These are phyloP conservation scores for Apostasia ramifera DNA, from an alignment of 106 monocot genomes.

Conservation along the genomic window DNA sequence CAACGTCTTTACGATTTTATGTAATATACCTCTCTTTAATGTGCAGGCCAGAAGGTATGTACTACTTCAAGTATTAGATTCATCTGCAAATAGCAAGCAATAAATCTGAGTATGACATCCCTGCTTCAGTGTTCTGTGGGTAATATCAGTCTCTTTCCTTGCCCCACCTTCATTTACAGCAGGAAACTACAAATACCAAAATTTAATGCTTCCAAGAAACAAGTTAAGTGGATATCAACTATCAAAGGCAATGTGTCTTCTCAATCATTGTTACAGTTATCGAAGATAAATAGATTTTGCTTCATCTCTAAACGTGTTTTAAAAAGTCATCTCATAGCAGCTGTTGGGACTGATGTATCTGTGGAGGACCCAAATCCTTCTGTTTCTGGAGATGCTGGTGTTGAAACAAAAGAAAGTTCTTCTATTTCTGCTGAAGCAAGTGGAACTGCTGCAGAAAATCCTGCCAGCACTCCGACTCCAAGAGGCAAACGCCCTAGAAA, in stretches of 20 bases:
- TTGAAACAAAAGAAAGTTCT: constrained; percentile 17
- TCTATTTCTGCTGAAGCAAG: constrained; percentile 22
- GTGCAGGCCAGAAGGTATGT: constrained; percentile 1
- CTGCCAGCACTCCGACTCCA: constrained; percentile 14
- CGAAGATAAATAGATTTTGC: constrained; percentile 27
- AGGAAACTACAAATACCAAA: constrained; percentile 37
- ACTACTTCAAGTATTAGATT: not conserved
- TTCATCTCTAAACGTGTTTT: constrained; percentile 19
- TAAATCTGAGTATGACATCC: constrained; percentile 51
- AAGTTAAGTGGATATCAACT: constrained; percentile 14
- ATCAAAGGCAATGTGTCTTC: constrained; percentile 22
- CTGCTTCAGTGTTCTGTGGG: constrained; percentile 64
- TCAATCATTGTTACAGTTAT: constrained; percentile 20
- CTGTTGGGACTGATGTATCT: constrained; percentile 58
- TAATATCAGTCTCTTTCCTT: constrained; percentile 50
- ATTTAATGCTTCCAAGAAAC: constrained; percentile 23
- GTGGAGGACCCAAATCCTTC: constrained; percentile 53
- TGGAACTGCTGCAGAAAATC: constrained; percentile 15
- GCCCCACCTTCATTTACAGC: constrained; percentile 31
- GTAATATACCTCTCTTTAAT: not conserved
- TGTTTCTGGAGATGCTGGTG: constrained; percentile 32
- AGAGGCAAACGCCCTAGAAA: constrained; percentile 46
- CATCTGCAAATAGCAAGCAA: not conserved
- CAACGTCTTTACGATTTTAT: not conserved
- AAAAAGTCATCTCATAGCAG: constrained; percentile 27